Evolutionary conservation across 108 stramenopile genomes (phyloP), one percentile per base, ranked within the genome.

Genomic region (Chaetoceros tenuissimus): DNA sequence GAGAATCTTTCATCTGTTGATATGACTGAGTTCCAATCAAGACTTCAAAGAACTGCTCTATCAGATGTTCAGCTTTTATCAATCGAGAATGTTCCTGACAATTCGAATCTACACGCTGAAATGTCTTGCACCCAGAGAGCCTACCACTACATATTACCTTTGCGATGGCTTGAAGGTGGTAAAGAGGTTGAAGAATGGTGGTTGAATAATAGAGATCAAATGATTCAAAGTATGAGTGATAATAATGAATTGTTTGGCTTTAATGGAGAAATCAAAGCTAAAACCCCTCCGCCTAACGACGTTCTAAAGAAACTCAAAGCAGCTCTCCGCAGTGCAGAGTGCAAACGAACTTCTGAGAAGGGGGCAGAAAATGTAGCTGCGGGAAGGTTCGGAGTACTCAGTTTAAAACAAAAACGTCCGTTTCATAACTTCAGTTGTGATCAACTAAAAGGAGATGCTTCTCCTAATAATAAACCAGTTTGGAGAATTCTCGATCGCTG

Each of bases 391-490:
- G 87, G 87, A 1, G 69, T 67, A 28, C 55, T 89, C 8, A 71
- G 73, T 54, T 44, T 65, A 18, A 78, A 77, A 48, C 68, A 74
- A 51, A 31, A 71, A 56, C 56, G 68, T 45, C 60, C 82, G 17
- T 90, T 78, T 79, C 85, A 85, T 40, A 87, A 86, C 52, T 91
- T 85, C 65, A 69, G 73, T 17, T 72, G 77, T 58, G 71, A 79
- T 2, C 18, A 45, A n/a, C 53, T 84, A 20, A 48, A 57, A 51
- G 84, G 84, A 26, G 69, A 65, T 21, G 64, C 77, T 5, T 79
- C 77, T 46, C 87, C 84, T 0, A 80, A 76, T 28, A 63, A 78
- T 25, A 80, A 89, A 46, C 65, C 78, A 10, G 80, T 77, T 0
- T 89, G 87, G 87, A 66, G 79, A 50, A 71, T 69, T 0, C 24